Conservation (phyloP, 345 rosid species). For the Hevea brasiliensis region DNA sequence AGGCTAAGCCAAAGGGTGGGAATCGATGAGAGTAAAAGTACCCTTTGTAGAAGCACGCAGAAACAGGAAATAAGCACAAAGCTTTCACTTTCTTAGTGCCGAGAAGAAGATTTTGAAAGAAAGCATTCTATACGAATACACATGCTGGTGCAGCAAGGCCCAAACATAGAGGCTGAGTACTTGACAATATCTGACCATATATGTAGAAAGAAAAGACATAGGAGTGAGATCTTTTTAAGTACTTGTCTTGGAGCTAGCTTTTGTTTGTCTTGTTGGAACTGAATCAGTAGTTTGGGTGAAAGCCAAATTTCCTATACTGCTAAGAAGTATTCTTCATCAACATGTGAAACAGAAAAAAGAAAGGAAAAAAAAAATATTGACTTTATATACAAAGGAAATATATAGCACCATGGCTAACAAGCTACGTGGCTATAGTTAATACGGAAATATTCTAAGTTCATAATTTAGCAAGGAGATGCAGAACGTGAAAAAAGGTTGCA, state of each 20-base stretch:
- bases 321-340: too few species aligned
- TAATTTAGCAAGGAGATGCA: too few species aligned
- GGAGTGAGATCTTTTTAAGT: constrained; percentile 28
- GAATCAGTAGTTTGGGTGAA: too few species aligned
- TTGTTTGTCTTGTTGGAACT: too few species aligned
- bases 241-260: constrained; percentile 19
- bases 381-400: too few species aligned
- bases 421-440: too few species aligned
- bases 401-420: too few species aligned
- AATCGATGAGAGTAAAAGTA: constrained; percentile 25
- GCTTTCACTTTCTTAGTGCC: constrained; percentile 45
- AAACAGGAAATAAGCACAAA: constrained; percentile 42
- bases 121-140: background rate
- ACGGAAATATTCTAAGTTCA: too few species aligned
- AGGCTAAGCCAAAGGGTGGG: constrained; percentile 42
- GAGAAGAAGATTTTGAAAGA: background rate
- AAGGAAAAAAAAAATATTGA: too few species aligned
- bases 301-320: too few species aligned
- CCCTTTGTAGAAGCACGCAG: constrained; percentile 21
- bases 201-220: background rate
- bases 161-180: constrained; percentile 23
- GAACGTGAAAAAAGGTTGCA: too few species aligned
- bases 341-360: too few species aligned
- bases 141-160: background rate
- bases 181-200: constrained; percentile 28